Evolutionary conservation across 805 yeast species (phyloP).

Genomic region (Maudiozyma saulgeensis): DNA sequence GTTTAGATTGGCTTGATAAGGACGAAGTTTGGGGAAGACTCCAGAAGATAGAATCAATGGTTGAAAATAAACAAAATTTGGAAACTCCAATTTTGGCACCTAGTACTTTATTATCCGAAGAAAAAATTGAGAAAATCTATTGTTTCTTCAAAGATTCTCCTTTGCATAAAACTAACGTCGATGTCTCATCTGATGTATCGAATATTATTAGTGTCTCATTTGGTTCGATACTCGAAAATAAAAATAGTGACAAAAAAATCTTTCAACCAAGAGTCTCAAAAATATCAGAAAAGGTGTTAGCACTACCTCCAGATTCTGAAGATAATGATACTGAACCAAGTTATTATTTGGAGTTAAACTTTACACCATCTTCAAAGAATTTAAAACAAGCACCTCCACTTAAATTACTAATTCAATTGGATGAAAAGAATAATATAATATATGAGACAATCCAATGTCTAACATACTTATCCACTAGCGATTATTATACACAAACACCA

Average conservation of each 20-base stretch:
- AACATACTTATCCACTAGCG: slow-evolving; percentile 13
- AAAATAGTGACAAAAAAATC: slow-evolving; percentile 1
- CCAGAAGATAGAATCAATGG: slow-evolving; percentile 6
- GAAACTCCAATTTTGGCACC: neutral
- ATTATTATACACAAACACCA: slow-evolving; percentile 19
- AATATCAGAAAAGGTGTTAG: slow-evolving; percentile 14
- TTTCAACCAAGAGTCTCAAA: slow-evolving; percentile 23
- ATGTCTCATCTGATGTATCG: neutral
- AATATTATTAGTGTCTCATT: slow-evolving; percentile 19
- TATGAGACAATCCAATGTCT: slow-evolving; percentile 17
- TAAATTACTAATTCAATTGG: slow-evolving; percentile 26
- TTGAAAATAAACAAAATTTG: neutral
- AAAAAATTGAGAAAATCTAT: slow-evolving; percentile 12
- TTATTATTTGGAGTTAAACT: slow-evolving; percentile 22
- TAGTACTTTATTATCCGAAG: slow-evolving; percentile 3
- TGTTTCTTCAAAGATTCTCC: slow-evolving; percentile 4
- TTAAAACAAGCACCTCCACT: slow-evolving; percentile 6
- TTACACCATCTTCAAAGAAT: slow-evolving; percentile 11
- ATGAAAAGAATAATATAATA: slow-evolving; percentile 19
- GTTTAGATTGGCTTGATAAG: slow-evolving; percentile 22
- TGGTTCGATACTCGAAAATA: slow-evolving; percentile 15
- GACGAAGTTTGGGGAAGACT: slow-evolving; percentile 19
- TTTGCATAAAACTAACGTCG: neutral
- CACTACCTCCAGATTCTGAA: slow-evolving; percentile 15
- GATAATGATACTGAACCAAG: slow-evolving; percentile 16